These are phyloP conservation scores for Leccinum subtestaceum DNA, from an alignment of 768 basidiomycete genomes.

Conservation along the genomic window DNA sequence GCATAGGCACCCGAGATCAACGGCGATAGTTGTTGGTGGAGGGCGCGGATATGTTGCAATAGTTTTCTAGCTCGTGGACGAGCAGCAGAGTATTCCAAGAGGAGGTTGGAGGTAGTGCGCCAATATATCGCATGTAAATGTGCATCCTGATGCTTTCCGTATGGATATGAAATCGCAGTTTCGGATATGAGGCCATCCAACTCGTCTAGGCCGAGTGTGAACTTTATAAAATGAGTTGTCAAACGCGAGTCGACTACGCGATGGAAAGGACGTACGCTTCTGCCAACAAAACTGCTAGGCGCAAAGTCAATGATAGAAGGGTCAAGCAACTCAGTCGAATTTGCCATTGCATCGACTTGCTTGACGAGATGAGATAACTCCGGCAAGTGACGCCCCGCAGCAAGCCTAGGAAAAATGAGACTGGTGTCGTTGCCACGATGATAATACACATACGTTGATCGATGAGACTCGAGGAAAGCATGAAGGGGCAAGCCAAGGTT, in stretches of 20 bases:
- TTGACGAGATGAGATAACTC: not conserved
- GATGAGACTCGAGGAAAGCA: slow-evolving; percentile 22
- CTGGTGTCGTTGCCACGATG: not conserved
- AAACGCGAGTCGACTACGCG: not conserved
- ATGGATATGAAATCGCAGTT: not conserved
- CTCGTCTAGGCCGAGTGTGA: slow-evolving; percentile 31
- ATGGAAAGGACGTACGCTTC: slow-evolving; percentile 22
- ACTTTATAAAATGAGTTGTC: slow-evolving; percentile 11
- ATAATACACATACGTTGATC: slow-evolving; percentile 17
- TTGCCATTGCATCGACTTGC: slow-evolving; percentile 14
- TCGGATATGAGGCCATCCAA: slow-evolving; percentile 19
- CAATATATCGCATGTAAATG: slow-evolving; percentile 27
- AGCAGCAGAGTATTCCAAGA: slow-evolving; percentile 32
- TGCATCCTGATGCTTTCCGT: slow-evolving; percentile 4
- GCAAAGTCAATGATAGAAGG: slow-evolving; percentile 25
- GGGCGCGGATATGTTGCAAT: slow-evolving; percentile 12
- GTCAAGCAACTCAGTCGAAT: slow-evolving; percentile 21
- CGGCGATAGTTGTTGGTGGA: slow-evolving; percentile 15
- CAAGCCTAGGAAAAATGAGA: slow-evolving; percentile 13
- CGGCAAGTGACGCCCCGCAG: not conserved
- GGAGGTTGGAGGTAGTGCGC: slow-evolving; percentile 31
- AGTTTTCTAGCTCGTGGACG: slow-evolving; percentile 20
- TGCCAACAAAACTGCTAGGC: slow-evolving; percentile 26
- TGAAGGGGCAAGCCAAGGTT: slow-evolving; percentile 21
- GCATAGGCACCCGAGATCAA: not conserved